A percentile compares a stretch with the other conserved stretches of the same genome.
Evolutionary conservation across 228 moss, liverwort and hornwort genomes (phyloP).

Genomic region (Sphagnum magellanicum): DNA sequence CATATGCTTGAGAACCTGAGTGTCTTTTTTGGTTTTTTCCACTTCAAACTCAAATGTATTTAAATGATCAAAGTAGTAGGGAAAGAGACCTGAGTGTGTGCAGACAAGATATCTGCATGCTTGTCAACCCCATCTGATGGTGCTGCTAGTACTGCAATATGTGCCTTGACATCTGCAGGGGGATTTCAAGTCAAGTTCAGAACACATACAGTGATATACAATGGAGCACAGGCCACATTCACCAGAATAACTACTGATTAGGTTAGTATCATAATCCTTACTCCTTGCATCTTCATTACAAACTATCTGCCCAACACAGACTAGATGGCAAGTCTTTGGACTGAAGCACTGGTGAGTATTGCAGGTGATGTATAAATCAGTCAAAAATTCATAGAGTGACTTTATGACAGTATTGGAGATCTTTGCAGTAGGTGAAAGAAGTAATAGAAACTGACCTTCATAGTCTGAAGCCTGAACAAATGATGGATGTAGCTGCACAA

Average conservation of each 20-base stretch:
- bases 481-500: slow-evolving; percentile 38
- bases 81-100: slow-evolving; percentile 8
- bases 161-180: slow-evolving; percentile 20
- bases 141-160: slow-evolving; percentile 20
- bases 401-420: too few relatives aligned
- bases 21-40: background rate
- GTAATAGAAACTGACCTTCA: slow-evolving; percentile 1
- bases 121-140: slow-evolving; percentile 26
- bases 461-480: slow-evolving; percentile 7
- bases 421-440: background rate
- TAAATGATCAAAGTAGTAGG: background rate
- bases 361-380: too few relatives aligned
- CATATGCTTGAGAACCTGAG: background rate
- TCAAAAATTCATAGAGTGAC: too few relatives aligned
- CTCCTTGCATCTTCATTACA: too few relatives aligned
- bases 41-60: background rate
- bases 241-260: too few relatives aligned
- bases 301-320: too few relatives aligned
- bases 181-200: too few relatives aligned
- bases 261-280: too few relatives aligned
- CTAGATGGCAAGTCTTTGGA: too few relatives aligned
- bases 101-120: slow-evolving; percentile 19
- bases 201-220: too few relatives aligned
- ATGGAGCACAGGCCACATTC: too few relatives aligned
- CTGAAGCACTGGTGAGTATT: too few relatives aligned